phyloP scores from a whole-genome alignment of 2,329 filamentous ascomycete species.

The Venturia nashicola region DNA sequence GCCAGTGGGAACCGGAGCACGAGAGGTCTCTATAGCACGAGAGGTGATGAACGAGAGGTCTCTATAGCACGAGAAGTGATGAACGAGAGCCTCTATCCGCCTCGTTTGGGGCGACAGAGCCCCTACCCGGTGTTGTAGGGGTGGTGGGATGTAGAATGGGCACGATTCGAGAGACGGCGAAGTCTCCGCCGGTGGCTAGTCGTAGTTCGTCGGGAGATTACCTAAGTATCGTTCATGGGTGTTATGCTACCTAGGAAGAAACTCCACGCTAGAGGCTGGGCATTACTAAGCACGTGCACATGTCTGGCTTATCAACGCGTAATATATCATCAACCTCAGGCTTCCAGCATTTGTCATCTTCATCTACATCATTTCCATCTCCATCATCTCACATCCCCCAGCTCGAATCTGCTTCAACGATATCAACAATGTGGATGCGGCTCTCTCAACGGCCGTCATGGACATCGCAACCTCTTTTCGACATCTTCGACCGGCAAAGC shows the following conservation, averaged over 20 bases:
- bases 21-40: too few relatives aligned
- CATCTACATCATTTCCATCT: background rate
- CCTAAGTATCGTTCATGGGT: too few relatives aligned
- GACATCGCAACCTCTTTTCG: too few relatives aligned
- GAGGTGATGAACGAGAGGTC: too few relatives aligned
- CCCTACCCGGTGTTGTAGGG: background rate
- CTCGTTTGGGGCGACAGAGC: background rate
- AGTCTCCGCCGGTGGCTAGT: background rate
- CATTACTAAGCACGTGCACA: background rate
- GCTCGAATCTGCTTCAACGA: too few relatives aligned
- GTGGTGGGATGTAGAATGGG: background rate
- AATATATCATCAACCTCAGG: background rate
- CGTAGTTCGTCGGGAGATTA: background rate
- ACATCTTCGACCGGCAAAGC: too few relatives aligned
- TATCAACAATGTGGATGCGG: too few relatives aligned
- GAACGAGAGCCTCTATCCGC: background rate
- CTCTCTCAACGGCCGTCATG: too few relatives aligned
- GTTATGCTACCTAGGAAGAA: too few relatives aligned
- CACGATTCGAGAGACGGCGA: background rate
- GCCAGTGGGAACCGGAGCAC: background rate
- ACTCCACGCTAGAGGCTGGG: background rate
- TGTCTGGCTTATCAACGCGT: background rate
- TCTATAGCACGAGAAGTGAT: too few relatives aligned
- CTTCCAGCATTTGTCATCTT: background rate
- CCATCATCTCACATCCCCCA: background rate